A percentile compares a stretch with the other conserved stretches of the same genome.
Evolutionary conservation across 768 basidiomycete genomes (phyloP).

Genomic region (Hypholoma sublateritium): DNA sequence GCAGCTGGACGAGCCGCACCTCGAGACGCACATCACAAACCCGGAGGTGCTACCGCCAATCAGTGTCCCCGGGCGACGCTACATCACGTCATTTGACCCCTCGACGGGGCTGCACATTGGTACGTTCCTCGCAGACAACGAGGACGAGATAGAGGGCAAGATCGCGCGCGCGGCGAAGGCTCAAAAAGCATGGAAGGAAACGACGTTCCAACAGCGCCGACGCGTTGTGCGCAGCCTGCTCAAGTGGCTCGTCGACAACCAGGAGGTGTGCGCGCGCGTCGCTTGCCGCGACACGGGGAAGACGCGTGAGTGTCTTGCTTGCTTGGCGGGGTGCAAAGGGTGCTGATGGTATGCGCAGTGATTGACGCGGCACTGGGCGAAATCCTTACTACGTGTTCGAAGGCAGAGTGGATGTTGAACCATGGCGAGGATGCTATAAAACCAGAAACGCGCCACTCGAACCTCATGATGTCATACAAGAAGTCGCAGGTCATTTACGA

Average conservation of each 20-base stretch:
- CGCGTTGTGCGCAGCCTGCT: slow-evolving; percentile 84
- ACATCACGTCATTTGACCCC: slow-evolving; percentile 92
- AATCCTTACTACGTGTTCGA: slow-evolving; percentile 91
- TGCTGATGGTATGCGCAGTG: slow-evolving; percentile 45
- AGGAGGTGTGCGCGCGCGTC: slow-evolving; percentile 81
- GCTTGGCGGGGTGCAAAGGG: neutral
- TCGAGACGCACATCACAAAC: slow-evolving; percentile 65
- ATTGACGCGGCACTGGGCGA: slow-evolving; percentile 95
- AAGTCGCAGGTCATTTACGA: slow-evolving; percentile 80
- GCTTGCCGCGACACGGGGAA: slow-evolving; percentile 95
- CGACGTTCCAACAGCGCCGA: slow-evolving; percentile 76
- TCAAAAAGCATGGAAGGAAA: slow-evolving; percentile 71
- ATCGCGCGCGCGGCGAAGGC: slow-evolving; percentile 65
- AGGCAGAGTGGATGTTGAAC: slow-evolving; percentile 88
- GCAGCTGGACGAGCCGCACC: slow-evolving; percentile 54
- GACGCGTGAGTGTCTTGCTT: slow-evolving; percentile 59
- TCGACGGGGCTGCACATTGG: slow-evolving; percentile 81
- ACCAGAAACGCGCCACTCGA: slow-evolving; percentile 69
- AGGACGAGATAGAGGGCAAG: slow-evolving; percentile 69
- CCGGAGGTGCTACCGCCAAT: slow-evolving; percentile 52
- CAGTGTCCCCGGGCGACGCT: slow-evolving; percentile 48
- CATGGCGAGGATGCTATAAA: slow-evolving; percentile 78
- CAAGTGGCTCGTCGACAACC: slow-evolving; percentile 92
- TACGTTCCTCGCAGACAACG: slow-evolving; percentile 75
- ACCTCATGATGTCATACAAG: slow-evolving; percentile 75